Evolutionary conservation across 179 eudicot genomes (phyloP).

Genomic region (Camellia oleifera): DNA sequence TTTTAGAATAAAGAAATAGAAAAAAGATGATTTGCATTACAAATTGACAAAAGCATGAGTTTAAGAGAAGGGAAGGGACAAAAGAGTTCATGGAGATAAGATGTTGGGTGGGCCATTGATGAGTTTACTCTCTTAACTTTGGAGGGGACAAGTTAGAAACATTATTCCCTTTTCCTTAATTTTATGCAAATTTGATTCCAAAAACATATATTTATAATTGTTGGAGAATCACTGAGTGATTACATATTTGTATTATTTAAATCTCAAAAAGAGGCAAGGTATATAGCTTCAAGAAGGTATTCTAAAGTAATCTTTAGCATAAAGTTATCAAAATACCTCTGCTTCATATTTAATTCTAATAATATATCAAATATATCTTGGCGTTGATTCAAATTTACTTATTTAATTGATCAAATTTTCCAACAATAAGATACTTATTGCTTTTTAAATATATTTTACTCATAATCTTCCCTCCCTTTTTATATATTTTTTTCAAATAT

Average conservation of each 20-base stretch:
- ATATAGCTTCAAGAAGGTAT: background rate
- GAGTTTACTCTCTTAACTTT: background rate
- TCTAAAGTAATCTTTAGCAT: background rate
- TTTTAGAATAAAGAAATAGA: no score
- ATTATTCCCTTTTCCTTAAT: conserved; percentile 1
- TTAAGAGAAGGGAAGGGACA: background rate
- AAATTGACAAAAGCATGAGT: background rate
- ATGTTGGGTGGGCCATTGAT: background rate
- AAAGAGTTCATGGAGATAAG: conserved; percentile 10
- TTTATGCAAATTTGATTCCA: conserved; percentile 13
- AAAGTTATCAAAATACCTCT: background rate
- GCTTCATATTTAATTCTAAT: no score
- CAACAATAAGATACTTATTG: no score
- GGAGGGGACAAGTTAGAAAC: conserved; percentile 9
- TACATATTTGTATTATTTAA: background rate
- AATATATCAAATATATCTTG: no score
- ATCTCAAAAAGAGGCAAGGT: background rate
- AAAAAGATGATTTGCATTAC: no score
- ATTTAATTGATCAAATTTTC: no score
- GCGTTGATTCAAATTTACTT: no score
- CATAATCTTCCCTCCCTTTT: no score
- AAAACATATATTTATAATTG: background rate
- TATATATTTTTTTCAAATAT: no score
- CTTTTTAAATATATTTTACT: no score
- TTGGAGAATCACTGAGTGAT: conserved; percentile 7